phyloP scores from a whole-genome alignment of 148 eudicot genomes.

The Limonium bicolor region DNA sequence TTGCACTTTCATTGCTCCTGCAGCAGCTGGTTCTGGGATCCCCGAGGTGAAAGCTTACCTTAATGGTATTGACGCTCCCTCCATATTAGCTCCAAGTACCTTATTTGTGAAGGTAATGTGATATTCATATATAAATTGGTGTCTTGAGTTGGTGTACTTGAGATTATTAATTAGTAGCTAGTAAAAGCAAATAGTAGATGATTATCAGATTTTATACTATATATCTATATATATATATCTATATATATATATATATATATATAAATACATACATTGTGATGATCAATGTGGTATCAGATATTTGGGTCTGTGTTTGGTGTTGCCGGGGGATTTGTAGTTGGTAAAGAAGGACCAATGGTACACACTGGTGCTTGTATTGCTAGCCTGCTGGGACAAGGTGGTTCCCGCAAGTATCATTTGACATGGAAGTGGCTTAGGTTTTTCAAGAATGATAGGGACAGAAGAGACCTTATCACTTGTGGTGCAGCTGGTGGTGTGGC shows the following conservation, averaged over 20 bases:
- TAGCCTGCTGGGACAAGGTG: conserved; percentile 46
- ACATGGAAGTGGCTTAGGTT: conserved; percentile 45
- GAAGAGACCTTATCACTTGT: conserved; percentile 45
- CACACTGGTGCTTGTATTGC: conserved; percentile 58
- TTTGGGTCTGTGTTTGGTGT: conserved; percentile 36
- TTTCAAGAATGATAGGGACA: conserved; percentile 52
- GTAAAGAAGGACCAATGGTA: conserved; percentile 50
- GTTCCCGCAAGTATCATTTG: conserved; percentile 34
- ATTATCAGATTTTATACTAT: no score
- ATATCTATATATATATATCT: no score
- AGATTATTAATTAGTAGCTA: no score
- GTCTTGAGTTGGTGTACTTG: no score
- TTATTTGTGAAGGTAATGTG: conserved; percentile 21
- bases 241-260: no score
- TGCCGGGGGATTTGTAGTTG: conserved; percentile 39
- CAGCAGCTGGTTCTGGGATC: conserved; percentile 49
- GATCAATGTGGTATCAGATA: conserved; percentile 31
- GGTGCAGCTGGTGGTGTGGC: conserved; percentile 60
- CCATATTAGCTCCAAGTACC: conserved; percentile 38
- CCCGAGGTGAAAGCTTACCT: conserved; percentile 48
- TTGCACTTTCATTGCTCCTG: conserved; percentile 40
- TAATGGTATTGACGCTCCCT: conserved; percentile 43
- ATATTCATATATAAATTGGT: no score
- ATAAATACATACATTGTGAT: no score
- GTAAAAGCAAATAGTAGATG: no score